A percentile compares a stretch with the other conserved stretches of the same genome.
Conservation (phyloP, 805 yeast species). For the Candida broadrunensis region DNA sequence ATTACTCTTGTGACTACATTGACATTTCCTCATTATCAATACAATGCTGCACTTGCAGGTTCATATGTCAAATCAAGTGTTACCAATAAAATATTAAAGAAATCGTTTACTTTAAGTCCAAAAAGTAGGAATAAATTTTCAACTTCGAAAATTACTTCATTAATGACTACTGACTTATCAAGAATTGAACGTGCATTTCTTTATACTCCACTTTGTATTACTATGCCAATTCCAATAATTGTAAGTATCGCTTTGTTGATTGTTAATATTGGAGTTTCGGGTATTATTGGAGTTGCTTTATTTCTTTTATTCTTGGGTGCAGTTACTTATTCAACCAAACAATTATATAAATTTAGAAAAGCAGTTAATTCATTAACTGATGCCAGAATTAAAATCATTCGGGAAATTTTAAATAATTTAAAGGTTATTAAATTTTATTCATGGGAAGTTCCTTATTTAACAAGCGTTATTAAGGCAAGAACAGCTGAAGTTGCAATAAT, state of each 20-base stretch:
- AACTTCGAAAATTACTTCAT: constrained; percentile 62
- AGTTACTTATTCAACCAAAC: constrained; percentile 44
- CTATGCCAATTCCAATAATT: constrained; percentile 59
- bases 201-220: constrained; percentile 55
- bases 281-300: constrained; percentile 57
- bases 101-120: constrained; percentile 57
- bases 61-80: constrained; percentile 62
- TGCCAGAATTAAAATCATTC: constrained; percentile 62
- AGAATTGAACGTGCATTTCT: constrained; percentile 69
- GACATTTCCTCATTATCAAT: constrained; percentile 56
- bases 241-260: constrained; percentile 61
- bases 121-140: constrained; percentile 57
- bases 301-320: constrained; percentile 44
- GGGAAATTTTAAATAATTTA: constrained; percentile 71
- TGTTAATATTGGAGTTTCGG: constrained; percentile 64
- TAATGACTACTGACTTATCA: constrained; percentile 73
- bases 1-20: constrained; percentile 11
- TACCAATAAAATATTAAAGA: constrained; percentile 64
- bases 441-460: constrained; percentile 77
- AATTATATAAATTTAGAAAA: constrained; percentile 51
- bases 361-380: constrained; percentile 63
- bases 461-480: constrained; percentile 53
- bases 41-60: constrained; percentile 55
- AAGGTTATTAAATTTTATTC: constrained; percentile 81
- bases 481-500: constrained; percentile 55